Evolutionary conservation across 768 basidiomycete genomes (phyloP).

Genomic region (Mycena vulgaris): DNA sequence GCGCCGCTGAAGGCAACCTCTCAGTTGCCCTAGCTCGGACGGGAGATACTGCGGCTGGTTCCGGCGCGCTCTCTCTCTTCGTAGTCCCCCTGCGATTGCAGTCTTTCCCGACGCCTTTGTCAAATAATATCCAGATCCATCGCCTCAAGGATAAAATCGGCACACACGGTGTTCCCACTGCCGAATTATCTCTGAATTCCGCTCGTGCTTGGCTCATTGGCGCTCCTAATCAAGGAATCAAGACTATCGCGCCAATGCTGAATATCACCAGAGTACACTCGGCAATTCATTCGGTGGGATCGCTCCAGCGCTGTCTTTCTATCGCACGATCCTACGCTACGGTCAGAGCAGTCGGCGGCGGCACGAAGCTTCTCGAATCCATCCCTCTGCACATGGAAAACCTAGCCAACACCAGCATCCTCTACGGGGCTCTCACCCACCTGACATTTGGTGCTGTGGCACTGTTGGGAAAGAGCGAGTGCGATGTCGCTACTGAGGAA

Average conservation of each 20-base stretch:
- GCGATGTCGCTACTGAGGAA: conserved; percentile 61
- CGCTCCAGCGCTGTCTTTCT: conserved; percentile 72
- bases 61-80: conserved; percentile 80
- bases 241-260: conserved; percentile 76
- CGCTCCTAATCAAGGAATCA: conserved; percentile 69
- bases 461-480: conserved; percentile 75
- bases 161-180: conserved; percentile 80
- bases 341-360: conserved; percentile 68
- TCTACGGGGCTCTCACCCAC: conserved; percentile 79
- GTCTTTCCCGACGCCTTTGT: conserved; percentile 59
- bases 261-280: conserved; percentile 85
- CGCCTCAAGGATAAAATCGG: conserved; percentile 87
- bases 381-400: conserved; percentile 76
- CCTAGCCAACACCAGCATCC: conserved; percentile 69
- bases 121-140: conserved; percentile 77
- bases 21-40: conserved; percentile 84
- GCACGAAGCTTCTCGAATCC: conserved; percentile 65
- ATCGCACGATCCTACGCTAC: conserved; percentile 75
- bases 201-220: conserved; percentile 77
- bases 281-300: conserved; percentile 69
- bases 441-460: conserved; percentile 70
- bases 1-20: conserved; percentile 82
- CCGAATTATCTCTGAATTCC: conserved; percentile 74
- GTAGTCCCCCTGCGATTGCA: conserved; percentile 75
- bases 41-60: conserved; percentile 66